Base-by-base conservation (phyloP, 371 early-diverging fungal genomes). In the Rhizopus sp. region DNA sequence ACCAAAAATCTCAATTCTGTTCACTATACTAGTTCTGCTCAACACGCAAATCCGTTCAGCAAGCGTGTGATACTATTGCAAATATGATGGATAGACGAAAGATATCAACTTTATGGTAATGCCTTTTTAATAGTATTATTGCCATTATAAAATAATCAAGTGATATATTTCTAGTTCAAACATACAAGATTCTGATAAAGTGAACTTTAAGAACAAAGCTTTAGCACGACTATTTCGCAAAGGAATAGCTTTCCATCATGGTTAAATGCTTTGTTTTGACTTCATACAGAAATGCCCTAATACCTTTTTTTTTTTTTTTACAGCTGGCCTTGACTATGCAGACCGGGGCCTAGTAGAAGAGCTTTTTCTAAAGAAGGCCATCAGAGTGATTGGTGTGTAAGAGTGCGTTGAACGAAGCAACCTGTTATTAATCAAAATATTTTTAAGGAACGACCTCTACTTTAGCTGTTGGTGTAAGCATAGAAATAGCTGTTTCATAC, bases 381-480 rank as follows among this genome's bases (percentile, higher is more conserved):
- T 97, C 4, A 57, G 70, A 29, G 81, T 92, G 12, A 69, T 94
- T 48, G 90, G 93, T 23, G 23, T 23, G 23, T 85, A 79, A 69
- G 75, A 16, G 48, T 13, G 50, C 53, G 7, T 16, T 29, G 46
- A 7, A 34, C 35, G 7, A 41, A 41, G 15, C 10, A 54, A 9
- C 33, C 42, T 41, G 7, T 52, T 10, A 50, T 5, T 51, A 29
- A 29, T 31, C 44, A 15, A 34, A 1, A 35, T 38, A n/a, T 23
- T 23, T 23, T 23, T 23, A 63, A 85, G 86, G 87, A 52, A 83
- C 91, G 1, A 96, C 96, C 7, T 86, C 93, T 5, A 98, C 98
- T 0, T 75, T 98, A 29, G 94, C 95, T 16, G 89, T 93, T 59
- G 98, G 98, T 4, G 94, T 83, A 72, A 44, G 57, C 54, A 15